Evolutionary conservation across 768 basidiomycete genomes (phyloP).

Genomic region (Boletellus emodensis): DNA sequence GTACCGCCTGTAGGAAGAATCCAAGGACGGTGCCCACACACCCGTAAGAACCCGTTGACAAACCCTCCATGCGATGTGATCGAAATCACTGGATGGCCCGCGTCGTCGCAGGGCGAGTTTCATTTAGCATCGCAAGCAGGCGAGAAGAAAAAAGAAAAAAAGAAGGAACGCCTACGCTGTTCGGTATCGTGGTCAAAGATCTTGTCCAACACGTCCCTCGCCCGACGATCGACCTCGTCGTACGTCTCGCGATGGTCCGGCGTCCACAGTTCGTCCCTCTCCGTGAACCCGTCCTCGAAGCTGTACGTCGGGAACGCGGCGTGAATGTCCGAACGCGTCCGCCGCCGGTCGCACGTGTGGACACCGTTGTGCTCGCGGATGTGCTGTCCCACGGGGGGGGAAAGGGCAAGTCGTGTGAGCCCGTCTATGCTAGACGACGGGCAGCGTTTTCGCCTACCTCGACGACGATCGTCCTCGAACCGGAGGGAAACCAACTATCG

Average conservation of each 20-base stretch:
- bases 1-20: slow-evolving; percentile 62
- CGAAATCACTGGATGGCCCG: slow-evolving; percentile 47
- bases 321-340: slow-evolving; percentile 45
- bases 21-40: slow-evolving; percentile 42
- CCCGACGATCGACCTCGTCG: slow-evolving; percentile 41
- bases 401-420: background rate
- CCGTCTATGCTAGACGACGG: background rate
- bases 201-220: slow-evolving; percentile 47
- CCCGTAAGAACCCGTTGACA: slow-evolving; percentile 51
- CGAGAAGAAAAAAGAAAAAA: background rate
- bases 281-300: slow-evolving; percentile 56
- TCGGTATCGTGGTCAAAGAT: slow-evolving; percentile 44
- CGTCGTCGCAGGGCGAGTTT: background rate
- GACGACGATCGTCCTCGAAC: slow-evolving; percentile 40
- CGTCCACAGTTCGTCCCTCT: slow-evolving; percentile 60
- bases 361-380: slow-evolving; percentile 61
- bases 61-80: slow-evolving; percentile 65
- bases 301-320: slow-evolving; percentile 37
- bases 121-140: background rate
- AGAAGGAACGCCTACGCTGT: slow-evolving; percentile 35
- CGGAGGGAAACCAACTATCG: slow-evolving; percentile 26
- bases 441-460: slow-evolving; percentile 41
- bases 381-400: slow-evolving; percentile 41
- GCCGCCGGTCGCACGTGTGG: slow-evolving; percentile 70
- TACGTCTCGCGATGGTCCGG: slow-evolving; percentile 19